Evolutionary conservation across 352 stramenopile genomes (phyloP).

Genomic region (Phytopythium litorale): DNA sequence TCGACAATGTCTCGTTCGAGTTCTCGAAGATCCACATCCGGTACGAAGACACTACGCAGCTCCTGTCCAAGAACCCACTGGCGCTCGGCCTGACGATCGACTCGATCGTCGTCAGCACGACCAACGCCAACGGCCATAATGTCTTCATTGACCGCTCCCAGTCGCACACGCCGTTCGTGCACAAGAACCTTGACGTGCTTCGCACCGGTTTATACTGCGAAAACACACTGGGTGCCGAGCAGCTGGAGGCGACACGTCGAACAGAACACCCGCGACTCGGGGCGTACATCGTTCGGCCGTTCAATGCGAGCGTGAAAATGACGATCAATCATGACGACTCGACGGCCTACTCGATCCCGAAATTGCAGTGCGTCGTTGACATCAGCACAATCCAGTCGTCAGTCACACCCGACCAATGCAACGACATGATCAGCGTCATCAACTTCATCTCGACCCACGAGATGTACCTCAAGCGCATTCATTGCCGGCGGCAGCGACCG

Average conservation of each 20-base stretch:
- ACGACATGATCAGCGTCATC: slow-evolving; percentile 69
- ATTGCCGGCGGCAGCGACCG: slow-evolving; percentile 65
- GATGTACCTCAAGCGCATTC: slow-evolving; percentile 77
- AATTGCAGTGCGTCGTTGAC: slow-evolving; percentile 62
- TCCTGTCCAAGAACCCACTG: slow-evolving; percentile 54
- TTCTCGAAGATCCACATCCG: slow-evolving; percentile 80
- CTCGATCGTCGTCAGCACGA: slow-evolving; percentile 64
- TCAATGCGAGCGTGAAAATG: slow-evolving; percentile 72
- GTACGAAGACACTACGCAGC: slow-evolving; percentile 72
- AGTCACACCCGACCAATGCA: slow-evolving; percentile 70
- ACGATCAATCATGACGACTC: slow-evolving; percentile 74
- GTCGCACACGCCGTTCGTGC: slow-evolving; percentile 77
- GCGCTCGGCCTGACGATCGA: slow-evolving; percentile 73
- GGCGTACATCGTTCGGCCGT: slow-evolving; percentile 69
- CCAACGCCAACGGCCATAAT: slow-evolving; percentile 75
- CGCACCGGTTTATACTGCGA: slow-evolving; percentile 68
- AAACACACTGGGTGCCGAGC: slow-evolving; percentile 22
- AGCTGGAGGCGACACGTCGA: slow-evolving; percentile 19
- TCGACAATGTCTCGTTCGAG: slow-evolving; percentile 83
- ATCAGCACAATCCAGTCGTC: slow-evolving; percentile 63
- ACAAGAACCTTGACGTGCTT: slow-evolving; percentile 63
- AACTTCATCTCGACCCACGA: slow-evolving; percentile 82
- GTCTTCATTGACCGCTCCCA: slow-evolving; percentile 78
- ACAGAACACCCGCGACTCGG: slow-evolving; percentile 13
- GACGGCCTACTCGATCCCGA: slow-evolving; percentile 62